These are phyloP conservation scores for Aleurites moluccanus DNA, from an alignment of 441 rosid species.

Conservation along the genomic window DNA sequence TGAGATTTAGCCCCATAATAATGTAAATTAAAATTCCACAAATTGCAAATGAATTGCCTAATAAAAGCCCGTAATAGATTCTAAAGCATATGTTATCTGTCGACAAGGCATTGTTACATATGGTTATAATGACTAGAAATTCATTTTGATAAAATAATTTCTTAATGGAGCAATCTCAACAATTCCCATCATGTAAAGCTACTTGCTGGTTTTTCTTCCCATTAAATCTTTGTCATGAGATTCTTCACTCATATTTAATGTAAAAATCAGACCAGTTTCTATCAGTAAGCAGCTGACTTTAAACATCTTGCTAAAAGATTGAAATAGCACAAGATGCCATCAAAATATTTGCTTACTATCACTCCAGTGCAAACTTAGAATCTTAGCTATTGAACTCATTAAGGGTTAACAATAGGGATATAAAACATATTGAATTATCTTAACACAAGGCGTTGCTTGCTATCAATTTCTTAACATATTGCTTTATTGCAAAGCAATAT, in stretches of 20 bases:
- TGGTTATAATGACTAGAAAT: background rate
- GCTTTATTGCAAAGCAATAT: no score
- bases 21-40: background rate
- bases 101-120: background rate
- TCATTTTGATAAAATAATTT: background rate
- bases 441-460: background rate
- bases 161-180: background rate
- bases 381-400: background rate
- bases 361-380: background rate
- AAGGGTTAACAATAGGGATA: background rate
- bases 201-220: background rate
- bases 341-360: background rate
- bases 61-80: background rate
- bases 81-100: background rate
- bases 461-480: background rate
- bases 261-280: background rate
- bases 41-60: background rate
- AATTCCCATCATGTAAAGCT: background rate
- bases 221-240: background rate
- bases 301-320: constrained; percentile 1
- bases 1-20: background rate
- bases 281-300: background rate
- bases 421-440: background rate
- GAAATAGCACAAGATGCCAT: background rate
- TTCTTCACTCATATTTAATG: background rate